phyloP scores from a whole-genome alignment of 2,329 filamentous ascomycete genomes.

The Trichoderma afroharzianum region DNA sequence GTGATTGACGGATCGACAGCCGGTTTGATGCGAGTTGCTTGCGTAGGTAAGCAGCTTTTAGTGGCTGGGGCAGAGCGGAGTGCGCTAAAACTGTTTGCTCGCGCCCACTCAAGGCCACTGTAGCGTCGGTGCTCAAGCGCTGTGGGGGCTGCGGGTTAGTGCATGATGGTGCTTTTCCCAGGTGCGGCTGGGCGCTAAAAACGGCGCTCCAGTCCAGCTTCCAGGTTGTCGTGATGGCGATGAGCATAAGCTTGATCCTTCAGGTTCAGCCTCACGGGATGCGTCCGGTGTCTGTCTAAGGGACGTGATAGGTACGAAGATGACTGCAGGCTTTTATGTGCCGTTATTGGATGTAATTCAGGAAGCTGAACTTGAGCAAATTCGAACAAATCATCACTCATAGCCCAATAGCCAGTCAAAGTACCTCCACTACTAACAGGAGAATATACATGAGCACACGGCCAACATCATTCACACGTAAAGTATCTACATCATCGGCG shows the following conservation, averaged over 20 bases:
- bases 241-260: neutral
- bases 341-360: neutral
- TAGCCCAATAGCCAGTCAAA: neutral
- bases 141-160: neutral
- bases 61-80: neutral
- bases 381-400: neutral
- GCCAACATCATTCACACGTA: neutral
- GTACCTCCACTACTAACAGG: neutral
- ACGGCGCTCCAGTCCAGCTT: neutral
- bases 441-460: neutral
- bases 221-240: too few species aligned
- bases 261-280: neutral
- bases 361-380: neutral
- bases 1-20: slow-evolving; percentile 13
- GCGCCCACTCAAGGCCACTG: neutral
- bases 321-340: neutral
- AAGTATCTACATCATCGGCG: neutral
- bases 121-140: neutral
- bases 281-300: neutral
- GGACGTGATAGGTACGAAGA: neutral
- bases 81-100: neutral
- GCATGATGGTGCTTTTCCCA: neutral
- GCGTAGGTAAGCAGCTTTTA: slow-evolving; percentile 14
- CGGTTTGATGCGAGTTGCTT: neutral
- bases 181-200: neutral